These are phyloP conservation scores for Skeletonema potamos DNA, from an alignment of 108 stramenopile genomes.

Conservation along the genomic window DNA sequence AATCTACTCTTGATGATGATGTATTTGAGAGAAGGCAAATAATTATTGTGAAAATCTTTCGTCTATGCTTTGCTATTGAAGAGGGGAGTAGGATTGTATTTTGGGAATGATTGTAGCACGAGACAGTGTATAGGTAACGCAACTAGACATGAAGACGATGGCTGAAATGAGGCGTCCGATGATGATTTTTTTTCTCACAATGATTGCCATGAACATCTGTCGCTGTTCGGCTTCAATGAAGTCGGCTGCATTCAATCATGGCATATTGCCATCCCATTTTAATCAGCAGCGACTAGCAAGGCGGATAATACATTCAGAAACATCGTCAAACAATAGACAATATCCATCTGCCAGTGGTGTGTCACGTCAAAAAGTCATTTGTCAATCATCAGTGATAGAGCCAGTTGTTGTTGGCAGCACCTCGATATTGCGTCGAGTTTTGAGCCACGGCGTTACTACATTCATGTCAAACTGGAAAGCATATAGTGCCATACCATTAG, in stretches of 20 bases:
- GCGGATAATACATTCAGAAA: background rate
- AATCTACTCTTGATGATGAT: too few species aligned
- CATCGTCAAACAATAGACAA: background rate
- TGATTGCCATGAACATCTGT: background rate
- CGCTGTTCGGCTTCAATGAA: background rate
- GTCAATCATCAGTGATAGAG: conserved; percentile 14
- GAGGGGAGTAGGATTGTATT: background rate
- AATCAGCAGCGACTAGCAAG: background rate
- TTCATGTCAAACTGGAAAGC: conserved; percentile 51
- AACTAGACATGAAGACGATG: background rate
- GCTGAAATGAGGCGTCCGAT: background rate
- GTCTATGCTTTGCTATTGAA: background rate
- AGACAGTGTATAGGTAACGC: background rate
- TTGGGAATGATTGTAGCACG: background rate
- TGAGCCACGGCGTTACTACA: conserved; percentile 33
- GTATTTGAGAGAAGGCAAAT: too few species aligned
- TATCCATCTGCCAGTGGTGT: background rate
- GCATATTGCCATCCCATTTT: background rate
- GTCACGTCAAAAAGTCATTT: background rate
- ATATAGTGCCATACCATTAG: conserved; percentile 40
- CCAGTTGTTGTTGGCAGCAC: conserved; percentile 23
- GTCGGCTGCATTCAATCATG: background rate
- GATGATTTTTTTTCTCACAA: background rate
- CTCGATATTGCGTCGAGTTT: conserved; percentile 11
- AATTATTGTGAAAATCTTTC: too few species aligned